Evolutionary conservation across 805 yeast species (phyloP), one percentile per base, ranked within the genome.

Genomic region (Cyberlindnera saturnus): DNA sequence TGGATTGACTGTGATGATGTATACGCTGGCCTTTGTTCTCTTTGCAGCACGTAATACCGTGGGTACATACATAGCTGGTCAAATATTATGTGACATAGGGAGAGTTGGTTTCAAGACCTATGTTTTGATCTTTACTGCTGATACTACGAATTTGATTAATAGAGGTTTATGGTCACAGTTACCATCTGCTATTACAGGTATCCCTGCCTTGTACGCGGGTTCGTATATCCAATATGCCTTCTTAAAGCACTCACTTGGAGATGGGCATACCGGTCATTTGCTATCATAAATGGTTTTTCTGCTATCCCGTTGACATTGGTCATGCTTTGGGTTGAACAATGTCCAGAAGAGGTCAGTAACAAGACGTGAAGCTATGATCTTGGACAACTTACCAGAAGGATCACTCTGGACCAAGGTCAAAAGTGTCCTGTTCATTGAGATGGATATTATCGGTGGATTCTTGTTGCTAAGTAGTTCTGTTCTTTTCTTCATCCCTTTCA

Each of bases 211-310:
- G 11, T 59, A 58, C 29, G 56, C 59, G 20, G 63, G 64, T 40
- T 50, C 59, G 11, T 47, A 51, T 31, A 49, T 61, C 32, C 55
- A 52, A 44, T 63, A 61, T 38, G 59, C 54, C 20, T 50, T 61
- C 43, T 50, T 71, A 20, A 56, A 59, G 3, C 55, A 56, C 34
- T 49, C 58, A 62, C 67, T 11, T 75, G 79, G 79, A 65, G 75
- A 56, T 67, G 74, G 72, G 79, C 73, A 10, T 71, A 65, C 51
- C 75, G 35, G 35, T 55, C 71, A 30, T 73, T 70, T 59, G 67
- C 71, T 8, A 63, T 73, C 35, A 64, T 73, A 29, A 42, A 53
- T 35, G 54, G 51, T 37, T 51, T 45, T n/a, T 46, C 55, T 11
- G 52, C 46, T 15, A 38, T 51, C 32, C 57, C 58, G 23, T 45